Percentiles rank a stretch among this genome's conserved stretches.
Conservation (phyloP, 139 green algal species). For the Haematococcus lacustris region DNA sequence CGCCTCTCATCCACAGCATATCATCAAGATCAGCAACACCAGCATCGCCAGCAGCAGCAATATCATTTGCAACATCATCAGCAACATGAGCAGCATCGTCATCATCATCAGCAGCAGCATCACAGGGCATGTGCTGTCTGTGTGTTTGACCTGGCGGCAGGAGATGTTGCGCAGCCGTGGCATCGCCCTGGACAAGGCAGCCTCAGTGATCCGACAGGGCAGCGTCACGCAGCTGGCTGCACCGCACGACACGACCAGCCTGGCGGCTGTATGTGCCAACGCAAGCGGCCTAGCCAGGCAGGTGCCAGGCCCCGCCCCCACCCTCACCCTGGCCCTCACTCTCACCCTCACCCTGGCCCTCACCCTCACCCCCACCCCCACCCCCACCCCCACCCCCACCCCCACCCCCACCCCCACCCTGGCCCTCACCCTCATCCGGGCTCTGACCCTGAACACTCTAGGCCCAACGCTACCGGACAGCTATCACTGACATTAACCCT, state of each 20-base stretch:
- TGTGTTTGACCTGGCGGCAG: constrained; percentile 3
- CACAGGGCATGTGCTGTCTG: neutral
- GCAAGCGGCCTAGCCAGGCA: constrained; percentile 32
- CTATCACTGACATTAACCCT: no score
- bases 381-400: no score
- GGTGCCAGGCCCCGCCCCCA: no score
- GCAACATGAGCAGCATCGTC: neutral
- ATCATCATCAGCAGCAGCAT: neutral
- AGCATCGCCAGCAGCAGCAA: no score
- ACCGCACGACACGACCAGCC: constrained; percentile 26
- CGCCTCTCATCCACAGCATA: neutral
- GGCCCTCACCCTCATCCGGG: no score
- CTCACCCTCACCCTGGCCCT: no score
- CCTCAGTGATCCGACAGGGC: constrained; percentile 37
- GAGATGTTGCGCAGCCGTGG: constrained; percentile 25
- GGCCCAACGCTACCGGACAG: no score
- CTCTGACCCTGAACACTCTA: no score
- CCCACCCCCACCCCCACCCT: no score
- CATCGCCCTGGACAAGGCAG: constrained; percentile 17
- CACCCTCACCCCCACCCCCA: no score
- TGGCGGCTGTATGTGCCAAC: constrained; percentile 28
- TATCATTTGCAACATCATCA: no score
- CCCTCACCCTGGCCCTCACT: no score
- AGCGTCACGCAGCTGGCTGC: constrained; percentile 31
- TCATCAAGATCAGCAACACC: neutral